These are phyloP conservation scores for Eucalyptus erythrocorys DNA, from an alignment of 345 rosid species.

Conservation along the genomic window DNA sequence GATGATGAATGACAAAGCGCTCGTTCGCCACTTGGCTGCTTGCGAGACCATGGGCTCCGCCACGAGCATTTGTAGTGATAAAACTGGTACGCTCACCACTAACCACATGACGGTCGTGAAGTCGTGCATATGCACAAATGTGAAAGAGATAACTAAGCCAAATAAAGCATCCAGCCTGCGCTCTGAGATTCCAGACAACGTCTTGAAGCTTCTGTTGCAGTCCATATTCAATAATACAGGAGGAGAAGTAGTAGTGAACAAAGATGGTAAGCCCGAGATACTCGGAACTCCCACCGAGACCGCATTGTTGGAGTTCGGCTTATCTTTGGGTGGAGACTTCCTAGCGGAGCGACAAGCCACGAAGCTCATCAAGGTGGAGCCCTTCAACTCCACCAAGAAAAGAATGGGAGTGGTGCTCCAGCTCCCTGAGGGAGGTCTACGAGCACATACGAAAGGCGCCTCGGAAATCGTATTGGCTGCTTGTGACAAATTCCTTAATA, in stretches of 20 bases:
- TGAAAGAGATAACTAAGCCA: conserved; percentile 29
- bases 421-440: conserved; percentile 52
- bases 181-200: conserved; percentile 51
- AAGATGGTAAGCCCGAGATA: conserved; percentile 59
- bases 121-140: conserved; percentile 69
- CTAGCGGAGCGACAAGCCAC: conserved; percentile 44
- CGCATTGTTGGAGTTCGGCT: conserved; percentile 68
- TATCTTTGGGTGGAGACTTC: conserved; percentile 76
- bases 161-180: conserved; percentile 24
- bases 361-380: conserved; percentile 69
- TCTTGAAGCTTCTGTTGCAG: conserved; percentile 47
- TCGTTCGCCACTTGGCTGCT: conserved; percentile 87
- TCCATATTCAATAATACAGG: conserved; percentile 86
- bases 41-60: conserved; percentile 99
- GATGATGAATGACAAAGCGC: conserved; percentile 97
- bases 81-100: conserved; percentile 88
- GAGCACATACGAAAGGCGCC: conserved; percentile 88
- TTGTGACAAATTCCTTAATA: conserved; percentile 63
- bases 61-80: conserved; percentile 89
- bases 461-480: conserved; percentile 83
- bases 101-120: conserved; percentile 90
- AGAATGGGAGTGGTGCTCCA: conserved; percentile 78
- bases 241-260: conserved; percentile 71
- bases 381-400: conserved; percentile 90
- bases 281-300: conserved; percentile 89